These are phyloP conservation scores for Mortierella sp. DNA, from an alignment of 371 early-diverging fungal species.

Conservation along the genomic window DNA sequence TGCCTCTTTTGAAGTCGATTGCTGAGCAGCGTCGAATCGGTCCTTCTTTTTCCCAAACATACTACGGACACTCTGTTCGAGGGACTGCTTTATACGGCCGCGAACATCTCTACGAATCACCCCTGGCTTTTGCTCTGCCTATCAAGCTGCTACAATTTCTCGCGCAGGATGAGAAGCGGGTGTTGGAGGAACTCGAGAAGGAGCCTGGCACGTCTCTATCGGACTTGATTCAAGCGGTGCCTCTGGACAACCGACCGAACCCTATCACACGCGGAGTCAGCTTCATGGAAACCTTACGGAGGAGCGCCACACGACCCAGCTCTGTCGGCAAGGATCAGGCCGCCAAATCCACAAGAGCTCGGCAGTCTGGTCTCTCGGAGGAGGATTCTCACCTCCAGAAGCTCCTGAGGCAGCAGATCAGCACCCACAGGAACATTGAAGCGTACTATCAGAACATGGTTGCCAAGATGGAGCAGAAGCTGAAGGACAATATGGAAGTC, in stretches of 20 bases:
- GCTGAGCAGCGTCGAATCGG: conserved; percentile 29
- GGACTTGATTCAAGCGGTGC: conserved; percentile 51
- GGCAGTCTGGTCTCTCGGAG: conserved; percentile 38
- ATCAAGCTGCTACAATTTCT: conserved; percentile 41
- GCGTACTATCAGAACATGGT: conserved; percentile 47
- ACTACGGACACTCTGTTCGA: conserved; percentile 40
- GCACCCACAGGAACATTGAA: conserved; percentile 47
- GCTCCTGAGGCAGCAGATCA: conserved; percentile 51
- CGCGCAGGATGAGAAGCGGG: conserved; percentile 42
- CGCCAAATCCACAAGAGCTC: conserved; percentile 28
- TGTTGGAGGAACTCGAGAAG: conserved; percentile 43
- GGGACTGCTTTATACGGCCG: conserved; percentile 47
- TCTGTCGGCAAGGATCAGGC: conserved; percentile 8
- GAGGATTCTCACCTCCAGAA: conserved; percentile 52
- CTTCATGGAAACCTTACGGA: conserved; percentile 44
- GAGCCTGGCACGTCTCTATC: conserved; percentile 37
- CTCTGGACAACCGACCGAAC: conserved; percentile 42
- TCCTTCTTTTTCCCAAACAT: conserved; percentile 51
- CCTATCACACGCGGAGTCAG: conserved; percentile 51
- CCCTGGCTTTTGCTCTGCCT: conserved; percentile 43
- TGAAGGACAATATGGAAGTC: conserved; percentile 42
- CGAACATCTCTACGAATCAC: conserved; percentile 50
- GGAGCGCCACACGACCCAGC: conserved; percentile 18
- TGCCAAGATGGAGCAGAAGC: conserved; percentile 41
- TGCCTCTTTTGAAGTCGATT: conserved; percentile 20